Evolutionary conservation across 257 asterid species (phyloP).

Genomic region (Marsdenia floribunda): DNA sequence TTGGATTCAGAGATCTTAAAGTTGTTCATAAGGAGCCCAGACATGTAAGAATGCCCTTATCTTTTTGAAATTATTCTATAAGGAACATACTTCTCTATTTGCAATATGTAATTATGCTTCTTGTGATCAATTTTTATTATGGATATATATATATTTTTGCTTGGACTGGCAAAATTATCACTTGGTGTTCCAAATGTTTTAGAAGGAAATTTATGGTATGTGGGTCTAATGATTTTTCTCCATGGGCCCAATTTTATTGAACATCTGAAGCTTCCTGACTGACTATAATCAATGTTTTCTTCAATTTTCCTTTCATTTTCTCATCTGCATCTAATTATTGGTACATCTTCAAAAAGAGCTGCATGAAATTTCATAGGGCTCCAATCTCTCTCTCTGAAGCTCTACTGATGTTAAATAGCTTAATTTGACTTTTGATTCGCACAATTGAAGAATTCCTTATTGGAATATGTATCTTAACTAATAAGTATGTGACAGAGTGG

Average conservation of each 20-base stretch:
- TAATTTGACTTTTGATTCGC: background rate
- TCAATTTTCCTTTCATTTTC: background rate
- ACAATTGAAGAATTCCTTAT: background rate
- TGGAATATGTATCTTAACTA: conserved; percentile 1
- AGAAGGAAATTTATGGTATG: background rate
- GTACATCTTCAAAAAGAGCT: background rate
- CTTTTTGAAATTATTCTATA: conserved; percentile 6
- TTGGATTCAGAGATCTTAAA: conserved; percentile 66
- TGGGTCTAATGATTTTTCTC: background rate
- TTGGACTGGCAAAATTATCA: background rate
- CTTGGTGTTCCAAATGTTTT: background rate
- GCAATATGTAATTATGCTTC: background rate
- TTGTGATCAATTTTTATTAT: background rate
- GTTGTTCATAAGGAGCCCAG: conserved; percentile 79
- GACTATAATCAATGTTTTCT: background rate
- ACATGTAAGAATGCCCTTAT: conserved; percentile 41
- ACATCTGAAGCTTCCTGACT: background rate
- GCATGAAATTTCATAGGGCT: background rate
- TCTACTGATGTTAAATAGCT: background rate
- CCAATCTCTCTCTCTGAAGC: background rate
- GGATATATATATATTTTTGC: background rate
- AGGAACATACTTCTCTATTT: background rate
- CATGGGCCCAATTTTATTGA: background rate
- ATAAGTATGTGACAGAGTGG: conserved; percentile 43
- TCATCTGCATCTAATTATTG: background rate